Base-by-base conservation (phyloP, 805 yeast genomes). In the Debaryomyces prosopidis region DNA sequence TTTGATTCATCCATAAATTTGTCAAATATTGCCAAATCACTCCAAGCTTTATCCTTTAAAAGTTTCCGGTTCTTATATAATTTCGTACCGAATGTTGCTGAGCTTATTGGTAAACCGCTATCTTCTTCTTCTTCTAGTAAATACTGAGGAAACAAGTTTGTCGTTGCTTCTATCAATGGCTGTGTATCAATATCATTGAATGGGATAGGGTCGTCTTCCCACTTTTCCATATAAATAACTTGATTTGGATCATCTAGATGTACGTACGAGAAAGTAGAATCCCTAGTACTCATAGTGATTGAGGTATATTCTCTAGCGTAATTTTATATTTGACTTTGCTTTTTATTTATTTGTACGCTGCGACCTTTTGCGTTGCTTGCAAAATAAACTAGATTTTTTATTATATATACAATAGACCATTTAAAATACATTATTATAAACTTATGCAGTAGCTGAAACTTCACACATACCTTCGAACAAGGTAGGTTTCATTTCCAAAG, bases 401-500 rank as follows among this genome's bases (percentile, higher is more conserved):
- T 27, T 40, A 41, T 49, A 46, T 46, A 46, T 47, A 46, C 48
- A 46, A 38, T 38, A 38, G 16, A 38, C 41, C 15, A 19, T 16
- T 20, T 27, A 17, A 18, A 35, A 36, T 30, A 30, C 33, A 30
- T 26, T 32, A 43, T 30, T 18, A 36, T 36, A 32, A 35, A 41
- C n/a, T 44, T 43, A 47, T 18, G 48, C 52, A 33, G 49, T 35
- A 14, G 45, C 52, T 10, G 33, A 15, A n/a, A 40, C 45, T 27
- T 39, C 54, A 50, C 76, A 74, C 42, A 76, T 53, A 42, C 59
- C 65, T 51, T 79, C 84, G 55, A 79, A 79, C 51, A 78, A 55
- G 4, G 80, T 63, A 18, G 73, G 73, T 52, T 70, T 77, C 15
- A 53, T 55, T 36, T 57, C 59, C 57, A 82, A 65, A 34, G 71